Evolutionary conservation across 192 early-diverging fungal species (phyloP), one percentile per base, ranked within the genome.

Genomic region (Martensiomyces pterosporus): DNA sequence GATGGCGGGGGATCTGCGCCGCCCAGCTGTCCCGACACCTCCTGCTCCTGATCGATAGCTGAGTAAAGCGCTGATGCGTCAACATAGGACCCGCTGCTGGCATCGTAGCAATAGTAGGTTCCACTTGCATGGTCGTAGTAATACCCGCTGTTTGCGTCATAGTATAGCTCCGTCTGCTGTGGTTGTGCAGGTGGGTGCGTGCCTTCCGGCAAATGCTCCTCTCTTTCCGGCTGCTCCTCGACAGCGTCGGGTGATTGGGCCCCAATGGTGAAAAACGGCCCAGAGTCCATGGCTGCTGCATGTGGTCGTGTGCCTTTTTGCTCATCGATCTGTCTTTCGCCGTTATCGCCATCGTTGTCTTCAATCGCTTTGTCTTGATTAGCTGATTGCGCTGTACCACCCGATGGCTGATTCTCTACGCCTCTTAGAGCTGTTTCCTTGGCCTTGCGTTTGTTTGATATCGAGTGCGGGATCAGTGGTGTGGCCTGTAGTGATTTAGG

Each of bases 121-220:
- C 59, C 63, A 15, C 47, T 66, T 18, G 22, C 29, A 15, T 45
- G 35, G 41, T 57, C 64, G 40, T 66, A 74, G 29, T 74, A 74
- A 21, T 74, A 74, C 12, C 70, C 70, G 39, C 58, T 66, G 22
- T 39, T 52, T 24, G 63, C 61, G 42, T 74, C 70, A 19, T 74
- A 74, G n/a, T n/a, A n/a, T n/a, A n/a, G n/a, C n/a, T n/a, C n/a
- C 10, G 44, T 9, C 6, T 26, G 24, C 3, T 46, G 41, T 53
- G 43, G n/a, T 17, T 33, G 41, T 21, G 9, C 33, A 21, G 4
- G 6, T 2, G 3, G 29, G 18, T 13, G 24, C 3, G 23, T 23
- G 25, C 24, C 18, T 10, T 35, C 29, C 3, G 1, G 5, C 3
- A 2, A 15, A 9, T 44, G 16, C 12, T 14, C 35, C 19, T 32